These are phyloP conservation scores for Datura wrightii DNA, from an alignment of 257 asterid genomes.

Conservation along the genomic window DNA sequence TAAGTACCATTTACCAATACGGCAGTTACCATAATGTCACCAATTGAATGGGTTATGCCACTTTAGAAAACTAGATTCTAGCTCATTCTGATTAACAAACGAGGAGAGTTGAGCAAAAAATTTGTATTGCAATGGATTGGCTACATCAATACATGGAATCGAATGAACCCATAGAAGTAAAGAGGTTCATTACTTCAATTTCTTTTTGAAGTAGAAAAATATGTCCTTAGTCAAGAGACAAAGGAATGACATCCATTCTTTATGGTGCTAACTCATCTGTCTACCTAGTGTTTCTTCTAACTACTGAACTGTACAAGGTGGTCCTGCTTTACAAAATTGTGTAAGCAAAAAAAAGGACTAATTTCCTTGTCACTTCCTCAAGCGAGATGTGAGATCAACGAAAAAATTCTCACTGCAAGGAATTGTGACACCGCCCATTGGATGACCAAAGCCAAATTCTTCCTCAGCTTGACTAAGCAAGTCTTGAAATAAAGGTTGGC, in stretches of 20 bases:
- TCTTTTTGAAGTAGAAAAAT: constrained; percentile 16
- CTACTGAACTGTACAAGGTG: not conserved
- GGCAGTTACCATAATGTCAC: not conserved
- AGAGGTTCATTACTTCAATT: constrained; percentile 4
- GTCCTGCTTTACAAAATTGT: not conserved
- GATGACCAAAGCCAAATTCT: not conserved
- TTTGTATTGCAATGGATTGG: not conserved
- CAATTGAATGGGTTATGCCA: not conserved
- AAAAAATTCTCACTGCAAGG: not conserved
- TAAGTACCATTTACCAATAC: not conserved
- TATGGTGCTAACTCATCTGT: not conserved
- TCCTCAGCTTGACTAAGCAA: no score
- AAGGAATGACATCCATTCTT: not conserved
- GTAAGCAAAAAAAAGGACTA: not conserved
- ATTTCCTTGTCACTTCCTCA: not conserved
- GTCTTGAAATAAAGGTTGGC: no score
- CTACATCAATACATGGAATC: not conserved
- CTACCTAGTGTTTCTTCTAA: constrained; percentile 5
- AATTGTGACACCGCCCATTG: not conserved
- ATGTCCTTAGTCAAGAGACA: not conserved
- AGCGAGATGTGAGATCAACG: constrained; percentile 2
- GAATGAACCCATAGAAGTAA: not conserved
- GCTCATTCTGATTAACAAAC: not conserved
- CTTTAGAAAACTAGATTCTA: not conserved
- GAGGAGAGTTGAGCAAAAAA: not conserved